Conservation (phyloP, 441 rosid species). For the Populus trichocarpa region DNA sequence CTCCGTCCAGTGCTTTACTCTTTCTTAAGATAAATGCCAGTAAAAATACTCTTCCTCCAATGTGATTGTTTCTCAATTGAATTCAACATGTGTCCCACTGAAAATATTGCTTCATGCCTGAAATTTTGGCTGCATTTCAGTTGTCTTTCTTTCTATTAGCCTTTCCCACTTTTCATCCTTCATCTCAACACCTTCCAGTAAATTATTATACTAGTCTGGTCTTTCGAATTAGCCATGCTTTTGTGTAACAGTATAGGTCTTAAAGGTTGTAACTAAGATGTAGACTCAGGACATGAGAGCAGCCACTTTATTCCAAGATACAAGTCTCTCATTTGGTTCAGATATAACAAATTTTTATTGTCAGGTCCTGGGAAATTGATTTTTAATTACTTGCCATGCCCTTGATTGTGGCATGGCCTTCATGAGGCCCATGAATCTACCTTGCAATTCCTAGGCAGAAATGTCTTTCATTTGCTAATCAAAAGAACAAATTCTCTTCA, state of each 20-base stretch:
- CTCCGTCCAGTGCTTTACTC: constrained; percentile 13
- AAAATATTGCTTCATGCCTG: background rate
- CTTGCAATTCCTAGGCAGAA: background rate
- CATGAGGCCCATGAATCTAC: background rate
- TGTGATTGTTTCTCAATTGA: background rate
- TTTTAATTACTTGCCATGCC: background rate
- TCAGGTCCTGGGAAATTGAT: background rate
- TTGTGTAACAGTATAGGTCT: background rate
- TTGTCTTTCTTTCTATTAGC: background rate
- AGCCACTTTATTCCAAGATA: background rate
- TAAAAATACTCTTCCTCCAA: constrained; percentile 10
- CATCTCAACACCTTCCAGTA: background rate
- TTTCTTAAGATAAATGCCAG: constrained; percentile 9
- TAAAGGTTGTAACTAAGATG: background rate
- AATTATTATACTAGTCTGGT: background rate
- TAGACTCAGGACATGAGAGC: background rate
- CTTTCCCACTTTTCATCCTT: background rate
- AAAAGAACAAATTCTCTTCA: background rate
- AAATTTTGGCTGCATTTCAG: background rate
- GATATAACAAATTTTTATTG: background rate
- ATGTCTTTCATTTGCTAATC: constrained; percentile 10
- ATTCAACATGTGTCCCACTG: background rate
- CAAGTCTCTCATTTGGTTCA: background rate
- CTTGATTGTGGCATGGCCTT: constrained; percentile 6
- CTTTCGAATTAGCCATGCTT: background rate